Evolutionary conservation across 139 green algal genomes (phyloP).

Genomic region (Pycnococcus provasolii): DNA sequence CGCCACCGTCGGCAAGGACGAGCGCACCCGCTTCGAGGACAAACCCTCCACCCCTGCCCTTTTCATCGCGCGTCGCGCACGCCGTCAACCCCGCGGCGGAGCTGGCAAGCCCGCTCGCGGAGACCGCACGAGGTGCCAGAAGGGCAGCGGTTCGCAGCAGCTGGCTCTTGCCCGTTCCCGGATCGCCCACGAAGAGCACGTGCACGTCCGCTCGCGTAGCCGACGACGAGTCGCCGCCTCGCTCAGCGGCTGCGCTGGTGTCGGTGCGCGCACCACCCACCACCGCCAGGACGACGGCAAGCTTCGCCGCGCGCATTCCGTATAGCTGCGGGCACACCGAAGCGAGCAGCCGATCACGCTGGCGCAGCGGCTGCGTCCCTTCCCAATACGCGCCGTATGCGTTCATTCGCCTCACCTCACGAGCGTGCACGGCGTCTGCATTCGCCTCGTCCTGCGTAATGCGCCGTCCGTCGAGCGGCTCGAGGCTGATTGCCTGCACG

Average conservation of each 20-base stretch:
- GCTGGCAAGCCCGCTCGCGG: constrained; percentile 56
- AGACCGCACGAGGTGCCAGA: constrained; percentile 49
- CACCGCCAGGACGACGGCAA: constrained; percentile 49
- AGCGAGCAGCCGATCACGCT: not conserved
- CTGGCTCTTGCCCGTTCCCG: constrained; percentile 67
- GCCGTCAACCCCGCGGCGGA: constrained; percentile 60
- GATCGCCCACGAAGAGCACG: constrained; percentile 75
- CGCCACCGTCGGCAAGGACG: constrained; percentile 56
- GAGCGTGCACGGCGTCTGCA: not conserved
- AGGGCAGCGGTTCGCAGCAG: constrained; percentile 29
- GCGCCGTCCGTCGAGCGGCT: too few species aligned
- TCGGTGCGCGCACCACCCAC: constrained; percentile 41
- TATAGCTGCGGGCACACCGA: not conserved
- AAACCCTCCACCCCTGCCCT: constrained; percentile 46
- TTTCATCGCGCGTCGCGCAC: constrained; percentile 44
- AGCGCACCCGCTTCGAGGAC: constrained; percentile 60
- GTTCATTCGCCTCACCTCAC: too few species aligned
- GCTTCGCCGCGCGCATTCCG: constrained; percentile 1
- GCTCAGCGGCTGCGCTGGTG: constrained; percentile 1
- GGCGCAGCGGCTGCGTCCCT: not conserved
- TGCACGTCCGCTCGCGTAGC: constrained; percentile 57
- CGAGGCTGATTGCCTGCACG: constrained; percentile 31
- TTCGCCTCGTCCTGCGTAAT: not conserved
- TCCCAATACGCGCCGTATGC: constrained; percentile 2
- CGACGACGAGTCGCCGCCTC: constrained; percentile 1